Conservation (phyloP, 257 asterid genomes). For the Gardenia jasminoides region DNA sequence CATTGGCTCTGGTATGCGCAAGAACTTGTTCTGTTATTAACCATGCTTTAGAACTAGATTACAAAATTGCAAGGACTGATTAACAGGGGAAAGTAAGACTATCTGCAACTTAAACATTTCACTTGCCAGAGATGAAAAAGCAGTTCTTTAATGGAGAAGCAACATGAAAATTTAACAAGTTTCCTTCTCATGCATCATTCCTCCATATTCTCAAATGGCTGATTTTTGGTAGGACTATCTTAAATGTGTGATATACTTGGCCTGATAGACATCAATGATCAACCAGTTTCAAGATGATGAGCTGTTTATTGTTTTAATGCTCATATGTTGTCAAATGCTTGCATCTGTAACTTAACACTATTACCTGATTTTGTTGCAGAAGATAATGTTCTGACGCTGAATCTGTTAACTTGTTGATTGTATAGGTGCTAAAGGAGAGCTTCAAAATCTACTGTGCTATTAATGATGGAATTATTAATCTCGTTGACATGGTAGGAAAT, state of each 20-base stretch:
- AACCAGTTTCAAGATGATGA: background rate
- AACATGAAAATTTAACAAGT: background rate
- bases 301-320: background rate
- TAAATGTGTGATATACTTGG: background rate
- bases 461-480: conserved; percentile 85
- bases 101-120: background rate
- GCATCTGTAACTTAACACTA: background rate
- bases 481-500: conserved; percentile 71
- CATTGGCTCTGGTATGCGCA: conserved; percentile 70
- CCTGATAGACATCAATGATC: background rate
- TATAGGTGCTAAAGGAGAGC: conserved; percentile 82
- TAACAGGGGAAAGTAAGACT: background rate
- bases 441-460: conserved; percentile 87
- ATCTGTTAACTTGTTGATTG: background rate
- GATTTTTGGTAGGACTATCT: background rate
- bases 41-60: background rate
- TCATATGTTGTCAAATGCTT: background rate
- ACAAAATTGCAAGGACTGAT: background rate
- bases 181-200: background rate
- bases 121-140: background rate
- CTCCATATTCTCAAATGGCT: background rate
- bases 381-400: background rate
- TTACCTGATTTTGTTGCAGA: background rate
- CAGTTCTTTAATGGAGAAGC: background rate
- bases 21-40: background rate